Conservation (phyloP, 108 stramenopile species). For the Cyclotella cryptica region DNA sequence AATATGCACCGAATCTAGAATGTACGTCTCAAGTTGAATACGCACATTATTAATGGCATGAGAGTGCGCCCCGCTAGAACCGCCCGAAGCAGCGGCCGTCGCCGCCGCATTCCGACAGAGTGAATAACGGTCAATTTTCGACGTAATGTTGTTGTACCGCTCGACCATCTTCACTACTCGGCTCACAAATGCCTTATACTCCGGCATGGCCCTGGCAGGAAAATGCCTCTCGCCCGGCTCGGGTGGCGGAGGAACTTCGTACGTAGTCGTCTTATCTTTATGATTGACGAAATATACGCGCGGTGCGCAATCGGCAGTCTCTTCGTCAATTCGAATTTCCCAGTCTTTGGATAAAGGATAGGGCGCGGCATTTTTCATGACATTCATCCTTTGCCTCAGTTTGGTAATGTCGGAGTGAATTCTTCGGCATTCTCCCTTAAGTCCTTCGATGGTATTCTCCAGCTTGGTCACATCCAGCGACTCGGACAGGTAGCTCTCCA, state of each 20-base stretch:
- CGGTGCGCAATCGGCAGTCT: slow-evolving; percentile 52
- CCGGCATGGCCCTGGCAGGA: slow-evolving; percentile 76
- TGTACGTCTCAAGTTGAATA: slow-evolving; percentile 74
- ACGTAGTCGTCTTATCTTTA: slow-evolving; percentile 77
- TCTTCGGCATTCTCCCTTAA: slow-evolving; percentile 66
- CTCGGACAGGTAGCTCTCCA: slow-evolving; percentile 70
- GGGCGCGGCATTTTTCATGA: slow-evolving; percentile 67
- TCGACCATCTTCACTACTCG: slow-evolving; percentile 83
- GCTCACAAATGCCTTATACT: slow-evolving; percentile 71
- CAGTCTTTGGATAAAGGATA: slow-evolving; percentile 86
- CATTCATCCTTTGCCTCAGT: slow-evolving; percentile 71
- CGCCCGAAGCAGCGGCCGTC: slow-evolving; percentile 12
- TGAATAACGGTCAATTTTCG: slow-evolving; percentile 71
- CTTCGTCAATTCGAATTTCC: slow-evolving; percentile 93
- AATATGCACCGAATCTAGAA: slow-evolving; percentile 92
- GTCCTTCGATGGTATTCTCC: slow-evolving; percentile 73
- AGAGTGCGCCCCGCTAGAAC: slow-evolving; percentile 28
- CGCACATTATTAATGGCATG: slow-evolving; percentile 56
- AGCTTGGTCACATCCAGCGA: slow-evolving; percentile 62
- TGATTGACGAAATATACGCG: slow-evolving; percentile 91
- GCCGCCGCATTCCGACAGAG: slow-evolving; percentile 42
- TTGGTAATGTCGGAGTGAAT: slow-evolving; percentile 67
- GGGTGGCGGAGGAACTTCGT: slow-evolving; percentile 82
- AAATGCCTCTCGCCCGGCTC: slow-evolving; percentile 75
- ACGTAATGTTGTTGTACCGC: slow-evolving; percentile 68